Conservation (phyloP, 768 basidiomycete genomes). For the Macrolepiota fuliginosa region DNA sequence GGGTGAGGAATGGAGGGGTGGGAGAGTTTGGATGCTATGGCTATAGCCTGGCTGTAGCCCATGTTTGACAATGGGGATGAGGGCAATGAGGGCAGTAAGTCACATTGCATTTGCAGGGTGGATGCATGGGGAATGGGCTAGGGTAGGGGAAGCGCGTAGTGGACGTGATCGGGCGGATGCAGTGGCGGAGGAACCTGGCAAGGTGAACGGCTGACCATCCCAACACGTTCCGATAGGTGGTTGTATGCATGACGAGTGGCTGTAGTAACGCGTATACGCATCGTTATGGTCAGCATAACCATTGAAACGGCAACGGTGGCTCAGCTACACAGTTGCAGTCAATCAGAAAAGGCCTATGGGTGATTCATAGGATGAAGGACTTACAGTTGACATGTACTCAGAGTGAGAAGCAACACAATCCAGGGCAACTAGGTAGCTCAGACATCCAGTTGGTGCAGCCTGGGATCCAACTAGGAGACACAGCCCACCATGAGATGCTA, state of each 20-base stretch:
- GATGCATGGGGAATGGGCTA: background rate
- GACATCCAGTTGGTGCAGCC: background rate
- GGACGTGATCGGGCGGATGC: background rate
- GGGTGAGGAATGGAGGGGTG: background rate
- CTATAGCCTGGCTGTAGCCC: background rate
- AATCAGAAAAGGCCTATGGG: constrained; percentile 11
- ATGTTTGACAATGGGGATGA: background rate
- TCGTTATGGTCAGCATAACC: background rate
- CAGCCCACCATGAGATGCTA: background rate
- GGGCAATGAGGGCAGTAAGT: background rate
- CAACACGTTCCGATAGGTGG: constrained; percentile 22
- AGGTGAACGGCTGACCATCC: background rate
- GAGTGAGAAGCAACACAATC: background rate
- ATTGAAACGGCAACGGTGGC: background rate
- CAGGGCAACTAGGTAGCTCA: constrained; percentile 8
- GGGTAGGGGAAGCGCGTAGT: background rate
- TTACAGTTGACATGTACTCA: background rate
- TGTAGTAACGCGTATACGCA: background rate
- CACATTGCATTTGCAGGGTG: background rate
- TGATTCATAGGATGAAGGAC: background rate
- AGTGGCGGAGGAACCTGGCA: background rate
- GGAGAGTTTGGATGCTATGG: background rate
- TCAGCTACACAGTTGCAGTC: background rate
- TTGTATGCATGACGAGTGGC: background rate
- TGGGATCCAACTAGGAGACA: constrained; percentile 1